Evolutionary conservation across 2,329 filamentous ascomycete genomes (phyloP).

Genomic region (Pseudogymnoascus sp.): DNA sequence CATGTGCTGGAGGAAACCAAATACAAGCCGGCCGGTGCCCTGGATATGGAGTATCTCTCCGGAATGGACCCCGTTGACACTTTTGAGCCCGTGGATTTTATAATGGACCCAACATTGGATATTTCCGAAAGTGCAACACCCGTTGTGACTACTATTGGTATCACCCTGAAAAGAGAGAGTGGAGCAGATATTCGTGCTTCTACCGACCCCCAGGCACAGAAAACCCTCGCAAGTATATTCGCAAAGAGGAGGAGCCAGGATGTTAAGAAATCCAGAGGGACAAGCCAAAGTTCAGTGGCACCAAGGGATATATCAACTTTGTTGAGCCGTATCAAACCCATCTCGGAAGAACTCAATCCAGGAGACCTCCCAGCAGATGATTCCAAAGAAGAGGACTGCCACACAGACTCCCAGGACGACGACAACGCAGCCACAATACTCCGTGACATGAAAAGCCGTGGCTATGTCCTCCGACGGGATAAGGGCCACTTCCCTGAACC

Average conservation of each 20-base stretch:
- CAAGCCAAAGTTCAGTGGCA: neutral
- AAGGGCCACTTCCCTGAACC: neutral
- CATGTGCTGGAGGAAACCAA: neutral
- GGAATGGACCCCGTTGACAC: neutral
- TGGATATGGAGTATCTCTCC: neutral
- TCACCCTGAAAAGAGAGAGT: neutral
- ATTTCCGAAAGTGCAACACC: neutral
- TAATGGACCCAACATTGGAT: neutral
- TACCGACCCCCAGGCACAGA: neutral
- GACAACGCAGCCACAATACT: neutral
- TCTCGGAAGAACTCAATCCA: neutral
- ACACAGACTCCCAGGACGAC: neutral
- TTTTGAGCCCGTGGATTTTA: neutral
- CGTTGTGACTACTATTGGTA: neutral
- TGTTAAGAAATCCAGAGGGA: neutral
- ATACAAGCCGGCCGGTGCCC: neutral
- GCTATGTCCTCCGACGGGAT: conserved; percentile 9
- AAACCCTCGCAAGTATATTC: neutral
- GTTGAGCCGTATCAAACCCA: neutral
- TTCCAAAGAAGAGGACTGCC: neutral
- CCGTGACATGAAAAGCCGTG: neutral
- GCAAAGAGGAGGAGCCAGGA: neutral
- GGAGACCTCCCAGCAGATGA: neutral
- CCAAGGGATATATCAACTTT: neutral
- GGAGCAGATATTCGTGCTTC: neutral